Evolutionary conservation across 331 rosid species (phyloP).

Genomic region (Telfairia occidentalis): DNA sequence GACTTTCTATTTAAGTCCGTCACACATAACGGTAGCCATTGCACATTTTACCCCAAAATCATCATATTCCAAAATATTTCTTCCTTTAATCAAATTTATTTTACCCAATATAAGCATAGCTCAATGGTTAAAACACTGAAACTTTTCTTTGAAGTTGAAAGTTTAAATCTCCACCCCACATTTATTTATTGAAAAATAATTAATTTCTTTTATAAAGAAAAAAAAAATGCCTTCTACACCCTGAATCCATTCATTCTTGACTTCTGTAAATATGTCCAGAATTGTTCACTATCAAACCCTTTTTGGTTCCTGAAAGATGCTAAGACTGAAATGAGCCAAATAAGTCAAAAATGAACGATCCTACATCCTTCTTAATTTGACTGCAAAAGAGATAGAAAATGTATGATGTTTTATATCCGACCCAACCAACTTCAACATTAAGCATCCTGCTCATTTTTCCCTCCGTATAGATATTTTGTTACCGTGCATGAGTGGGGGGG

Average conservation of each 20-base stretch:
- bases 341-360: neutral
- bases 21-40: too few relatives aligned
- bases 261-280: neutral
- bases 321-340: neutral
- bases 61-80: too few relatives aligned
- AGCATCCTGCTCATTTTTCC: neutral
- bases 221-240: neutral
- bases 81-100: too few relatives aligned
- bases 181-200: too few relatives aligned
- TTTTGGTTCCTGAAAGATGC: neutral
- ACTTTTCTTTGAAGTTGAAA: too few relatives aligned
- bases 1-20: neutral
- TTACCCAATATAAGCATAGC: too few relatives aligned
- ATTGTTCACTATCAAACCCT: neutral
- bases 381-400: neutral
- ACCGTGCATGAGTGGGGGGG: neutral
- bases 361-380: neutral
- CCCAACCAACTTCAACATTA: neutral
- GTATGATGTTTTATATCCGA: neutral
- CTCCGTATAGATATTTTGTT: neutral
- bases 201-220: neutral
- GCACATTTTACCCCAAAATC: too few relatives aligned
- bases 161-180: too few relatives aligned
- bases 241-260: neutral
- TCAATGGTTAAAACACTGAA: too few relatives aligned